Conservation (phyloP, 805 yeast genomes). For the Wickerhamomyces sydowiorum region DNA sequence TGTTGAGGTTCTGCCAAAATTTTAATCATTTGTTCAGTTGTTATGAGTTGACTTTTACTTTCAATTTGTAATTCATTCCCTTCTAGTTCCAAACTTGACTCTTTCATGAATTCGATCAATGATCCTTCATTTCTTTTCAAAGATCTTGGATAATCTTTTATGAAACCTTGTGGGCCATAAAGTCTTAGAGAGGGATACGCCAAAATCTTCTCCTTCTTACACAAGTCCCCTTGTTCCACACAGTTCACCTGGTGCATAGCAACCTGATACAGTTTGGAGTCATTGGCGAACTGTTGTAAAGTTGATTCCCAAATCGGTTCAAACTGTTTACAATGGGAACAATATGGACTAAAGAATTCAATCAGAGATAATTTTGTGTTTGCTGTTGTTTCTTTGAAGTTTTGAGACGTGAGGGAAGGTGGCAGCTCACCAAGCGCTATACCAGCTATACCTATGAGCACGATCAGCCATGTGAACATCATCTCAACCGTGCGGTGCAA, state of each 20-base stretch:
- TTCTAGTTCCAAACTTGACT: conserved; percentile 42
- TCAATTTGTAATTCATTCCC: conserved; percentile 32
- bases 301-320: conserved; percentile 83
- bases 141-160: conserved; percentile 42
- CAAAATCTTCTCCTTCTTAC: conserved; percentile 55
- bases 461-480: no score
- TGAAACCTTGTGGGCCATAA: conserved; percentile 52
- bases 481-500: no score
- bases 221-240: conserved; percentile 79
- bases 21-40: conserved; percentile 37
- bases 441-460: no score
- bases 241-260: conserved; percentile 80
- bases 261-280: conserved; percentile 28
- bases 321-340: conserved; percentile 71
- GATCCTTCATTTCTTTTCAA: conserved; percentile 41
- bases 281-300: conserved; percentile 39
- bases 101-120: conserved; percentile 47
- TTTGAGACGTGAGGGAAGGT: conserved; percentile 38
- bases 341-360: conserved; percentile 88
- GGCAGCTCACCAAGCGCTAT: conserved; percentile 32
- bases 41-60: conserved; percentile 34
- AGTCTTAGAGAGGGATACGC: conserved; percentile 71
- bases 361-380: conserved; percentile 59
- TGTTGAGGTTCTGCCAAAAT: conserved; percentile 36
- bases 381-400: conserved; percentile 44